Base-by-base conservation (phyloP, 1,284 basidiomycete genomes). In the Wolfiporia cocos region DNA sequence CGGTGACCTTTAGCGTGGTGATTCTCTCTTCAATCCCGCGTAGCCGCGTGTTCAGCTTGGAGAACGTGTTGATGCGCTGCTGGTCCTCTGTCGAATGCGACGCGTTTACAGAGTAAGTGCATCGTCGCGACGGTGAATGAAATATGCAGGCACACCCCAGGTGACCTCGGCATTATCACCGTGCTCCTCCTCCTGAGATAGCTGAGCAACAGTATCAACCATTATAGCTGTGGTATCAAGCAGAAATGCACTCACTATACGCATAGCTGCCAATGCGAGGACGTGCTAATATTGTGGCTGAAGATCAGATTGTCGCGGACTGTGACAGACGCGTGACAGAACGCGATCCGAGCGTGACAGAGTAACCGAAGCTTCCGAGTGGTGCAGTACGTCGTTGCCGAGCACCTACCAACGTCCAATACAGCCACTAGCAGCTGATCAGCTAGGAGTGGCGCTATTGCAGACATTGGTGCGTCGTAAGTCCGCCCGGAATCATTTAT, bases 21-120 rank as follows among this genome's bases (percentile, higher is more conserved):
- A 95, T 71, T 47, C 80, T 79, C 44, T 86, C 89, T 51, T 87
- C 78, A 30, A 93, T 71, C 34, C 77, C 74, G 9, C 79, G 74
- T 43, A 88, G 63, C 31, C 90, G 78, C 4, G 80, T 82, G 61
- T 97, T 97, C 35, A 95, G 72, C 57, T 92, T 93, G 0, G 91
- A 95, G 62, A 99, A 98, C 0, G 78, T 74, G 66, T 90, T 97
- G 68, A 98, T 99, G 15, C 77, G 74, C 55, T 92, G 81, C 64
- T 98, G 94, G 64, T 99, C 94, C 74, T 93, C 89, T 92, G 53
- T 2, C 20, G 22, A 26, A 19, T 26, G 28, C 30, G 24, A 21
- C 17, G 19, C 18, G 19, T 43, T 24, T 17, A 29, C 21, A 9
- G 12, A 19, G 28, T 9, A 11, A 23, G 24, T 39, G 26, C 35